These are phyloP conservation scores for Quercus lobata DNA, from an alignment of 331 rosid species.

Conservation along the genomic window DNA sequence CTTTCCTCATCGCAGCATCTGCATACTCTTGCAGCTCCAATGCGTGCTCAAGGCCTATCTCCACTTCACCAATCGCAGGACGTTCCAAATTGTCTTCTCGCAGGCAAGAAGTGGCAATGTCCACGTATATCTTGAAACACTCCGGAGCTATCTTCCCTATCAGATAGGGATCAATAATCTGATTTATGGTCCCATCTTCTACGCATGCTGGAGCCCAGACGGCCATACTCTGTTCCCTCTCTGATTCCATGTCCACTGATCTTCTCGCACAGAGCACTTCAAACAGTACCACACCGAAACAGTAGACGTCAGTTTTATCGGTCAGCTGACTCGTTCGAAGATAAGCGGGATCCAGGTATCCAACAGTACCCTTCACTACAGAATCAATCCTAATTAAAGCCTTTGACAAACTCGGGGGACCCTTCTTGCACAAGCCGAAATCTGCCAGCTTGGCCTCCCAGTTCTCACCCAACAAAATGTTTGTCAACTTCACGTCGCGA, in stretches of 20 bases:
- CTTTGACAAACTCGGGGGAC: constrained; percentile 24
- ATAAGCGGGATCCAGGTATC: no score
- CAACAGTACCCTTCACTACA: no score
- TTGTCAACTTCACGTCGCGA: constrained; percentile 56
- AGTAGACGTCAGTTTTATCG: no score
- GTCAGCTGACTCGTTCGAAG: no score
- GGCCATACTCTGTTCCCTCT: no score
- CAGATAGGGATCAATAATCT: neutral
- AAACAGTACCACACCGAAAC: no score
- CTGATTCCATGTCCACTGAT: no score
- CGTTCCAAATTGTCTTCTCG: neutral
- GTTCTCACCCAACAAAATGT: constrained; percentile 46
- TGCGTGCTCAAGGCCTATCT: constrained; percentile 18
- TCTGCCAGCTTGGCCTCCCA: constrained; percentile 63
- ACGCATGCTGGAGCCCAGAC: no score
- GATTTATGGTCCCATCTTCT: no score
- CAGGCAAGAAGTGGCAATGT: constrained; percentile 20
- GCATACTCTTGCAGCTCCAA: neutral
- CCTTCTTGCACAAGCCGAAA: constrained; percentile 55
- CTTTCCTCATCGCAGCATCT: neutral
- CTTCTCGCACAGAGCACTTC: no score
- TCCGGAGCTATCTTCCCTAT: constrained; percentile 5
- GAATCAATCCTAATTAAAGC: no score
- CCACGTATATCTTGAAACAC: constrained; percentile 15
- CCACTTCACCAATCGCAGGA: constrained; percentile 34